Percentiles rank a stretch among this genome's conserved stretches.
phyloP scores from a whole-genome alignment of 805 yeast genomes.

The Sugiyamaella marilandica region DNA sequence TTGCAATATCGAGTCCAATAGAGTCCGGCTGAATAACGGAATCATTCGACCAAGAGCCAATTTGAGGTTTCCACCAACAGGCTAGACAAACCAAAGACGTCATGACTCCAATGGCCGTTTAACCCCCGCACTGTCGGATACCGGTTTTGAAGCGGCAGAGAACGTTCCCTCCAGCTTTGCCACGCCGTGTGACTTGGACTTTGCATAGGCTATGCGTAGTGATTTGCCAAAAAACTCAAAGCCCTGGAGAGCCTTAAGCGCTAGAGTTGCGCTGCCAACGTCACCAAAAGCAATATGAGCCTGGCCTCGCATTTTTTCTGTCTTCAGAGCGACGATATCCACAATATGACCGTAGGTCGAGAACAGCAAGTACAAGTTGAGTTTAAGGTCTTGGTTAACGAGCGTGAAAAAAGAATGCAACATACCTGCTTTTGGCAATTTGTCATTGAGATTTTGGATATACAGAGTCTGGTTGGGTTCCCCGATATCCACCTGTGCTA shows the following conservation, averaged over 20 bases:
- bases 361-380: slow-evolving; percentile 36
- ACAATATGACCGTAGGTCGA: slow-evolving; percentile 35
- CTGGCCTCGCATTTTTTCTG: slow-evolving; percentile 40
- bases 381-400: slow-evolving; percentile 22
- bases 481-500: slow-evolving; percentile 2
- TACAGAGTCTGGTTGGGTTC: slow-evolving; percentile 33
- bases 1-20: too few species aligned
- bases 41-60: too few species aligned
- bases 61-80: too few species aligned
- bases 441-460: slow-evolving; percentile 36
- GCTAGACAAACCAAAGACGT: too few species aligned
- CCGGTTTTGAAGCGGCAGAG: slow-evolving; percentile 7
- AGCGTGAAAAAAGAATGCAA: not conserved
- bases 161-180: slow-evolving; percentile 30
- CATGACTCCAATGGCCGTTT: too few species aligned
- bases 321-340: slow-evolving; percentile 34
- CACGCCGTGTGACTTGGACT: slow-evolving; percentile 27
- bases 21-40: too few species aligned
- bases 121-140: too few species aligned
- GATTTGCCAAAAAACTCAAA: slow-evolving; percentile 32
- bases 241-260: slow-evolving; percentile 31
- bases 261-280: slow-evolving; percentile 29
- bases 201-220: slow-evolving; percentile 29
- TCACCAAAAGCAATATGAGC: slow-evolving; percentile 37
- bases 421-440: slow-evolving; percentile 30